These are phyloP conservation scores for Scedosporium dehoogii DNA, from an alignment of 2,329 filamentous ascomycete species.

Conservation along the genomic window DNA sequence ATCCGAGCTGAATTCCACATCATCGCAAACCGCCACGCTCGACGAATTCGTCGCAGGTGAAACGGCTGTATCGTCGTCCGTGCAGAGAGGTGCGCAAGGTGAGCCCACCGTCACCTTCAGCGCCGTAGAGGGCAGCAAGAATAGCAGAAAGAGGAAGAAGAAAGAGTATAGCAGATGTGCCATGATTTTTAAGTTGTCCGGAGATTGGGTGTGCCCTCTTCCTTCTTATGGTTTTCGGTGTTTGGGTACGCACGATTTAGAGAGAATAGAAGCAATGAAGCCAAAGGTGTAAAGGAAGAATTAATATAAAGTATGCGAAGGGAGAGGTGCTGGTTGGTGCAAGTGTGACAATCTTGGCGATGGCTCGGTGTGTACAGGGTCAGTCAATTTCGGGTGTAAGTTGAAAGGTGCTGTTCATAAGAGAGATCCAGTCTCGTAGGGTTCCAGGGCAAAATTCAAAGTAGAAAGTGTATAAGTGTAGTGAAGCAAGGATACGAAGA, in stretches of 20 bases:
- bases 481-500: neutral
- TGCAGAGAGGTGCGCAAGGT: conserved; percentile 41
- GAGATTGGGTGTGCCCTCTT: no score
- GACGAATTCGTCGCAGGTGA: conserved; percentile 30
- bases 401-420: neutral
- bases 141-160: conserved; percentile 10
- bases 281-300: no score
- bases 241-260: no score
- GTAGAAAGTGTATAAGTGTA: neutral
- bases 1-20: conserved; percentile 29
- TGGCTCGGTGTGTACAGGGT: neutral
- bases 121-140: conserved; percentile 15
- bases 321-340: no score
- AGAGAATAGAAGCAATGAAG: no score
- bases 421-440: neutral
- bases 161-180: no score
- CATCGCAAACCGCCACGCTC: conserved; percentile 27
- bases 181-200: no score
- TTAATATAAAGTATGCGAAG: no score
- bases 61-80: conserved; percentile 27
- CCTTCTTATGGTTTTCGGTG: no score
- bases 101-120: conserved; percentile 44
- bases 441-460: neutral
- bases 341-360: no score
- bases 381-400: neutral